Conservation (phyloP, 2,329 filamentous ascomycete species). For the Bipolaris bicolor region DNA sequence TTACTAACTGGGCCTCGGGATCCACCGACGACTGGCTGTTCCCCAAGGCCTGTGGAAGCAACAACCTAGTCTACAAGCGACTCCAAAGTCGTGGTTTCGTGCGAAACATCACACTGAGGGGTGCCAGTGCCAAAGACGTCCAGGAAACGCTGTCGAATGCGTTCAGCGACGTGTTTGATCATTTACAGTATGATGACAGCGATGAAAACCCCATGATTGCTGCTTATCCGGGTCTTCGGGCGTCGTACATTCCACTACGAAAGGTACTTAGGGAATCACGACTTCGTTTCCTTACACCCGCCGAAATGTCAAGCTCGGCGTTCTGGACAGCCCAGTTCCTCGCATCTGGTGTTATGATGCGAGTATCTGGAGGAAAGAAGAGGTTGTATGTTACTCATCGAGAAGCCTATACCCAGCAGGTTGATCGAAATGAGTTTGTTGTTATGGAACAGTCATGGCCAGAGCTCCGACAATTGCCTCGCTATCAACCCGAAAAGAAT, state of each 20-base stretch:
- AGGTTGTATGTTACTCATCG: conserved; percentile 78
- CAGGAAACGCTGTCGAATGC: conserved; percentile 66
- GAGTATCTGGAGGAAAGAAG: conserved; percentile 63
- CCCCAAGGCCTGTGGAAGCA: conserved; percentile 70
- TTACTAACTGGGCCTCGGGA: conserved; percentile 56
- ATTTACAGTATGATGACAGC: conserved; percentile 36
- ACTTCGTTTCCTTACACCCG: conserved; percentile 71
- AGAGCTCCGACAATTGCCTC: conserved; percentile 66
- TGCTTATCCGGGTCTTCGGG: conserved; percentile 63
- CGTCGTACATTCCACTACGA: conserved; percentile 75
- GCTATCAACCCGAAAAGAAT: conserved; percentile 57
- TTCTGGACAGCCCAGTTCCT: conserved; percentile 76
- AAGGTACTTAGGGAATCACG: conserved; percentile 77
- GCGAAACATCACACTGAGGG: conserved; percentile 65
- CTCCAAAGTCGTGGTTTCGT: conserved; percentile 77
- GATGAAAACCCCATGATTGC: conserved; percentile 36
- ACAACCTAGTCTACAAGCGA: conserved; percentile 69
- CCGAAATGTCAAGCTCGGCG: conserved; percentile 75
- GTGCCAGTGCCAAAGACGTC: conserved; percentile 71
- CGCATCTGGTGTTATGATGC: conserved; percentile 74
- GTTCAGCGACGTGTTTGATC: conserved; percentile 62
- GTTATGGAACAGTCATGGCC: conserved; percentile 62
- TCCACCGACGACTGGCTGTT: conserved; percentile 65
- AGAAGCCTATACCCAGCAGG: conserved; percentile 74
- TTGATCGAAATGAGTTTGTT: conserved; percentile 35